phyloP scores from a whole-genome alignment of 176 grass and related monocot genomes.

The Zea luxurians region DNA sequence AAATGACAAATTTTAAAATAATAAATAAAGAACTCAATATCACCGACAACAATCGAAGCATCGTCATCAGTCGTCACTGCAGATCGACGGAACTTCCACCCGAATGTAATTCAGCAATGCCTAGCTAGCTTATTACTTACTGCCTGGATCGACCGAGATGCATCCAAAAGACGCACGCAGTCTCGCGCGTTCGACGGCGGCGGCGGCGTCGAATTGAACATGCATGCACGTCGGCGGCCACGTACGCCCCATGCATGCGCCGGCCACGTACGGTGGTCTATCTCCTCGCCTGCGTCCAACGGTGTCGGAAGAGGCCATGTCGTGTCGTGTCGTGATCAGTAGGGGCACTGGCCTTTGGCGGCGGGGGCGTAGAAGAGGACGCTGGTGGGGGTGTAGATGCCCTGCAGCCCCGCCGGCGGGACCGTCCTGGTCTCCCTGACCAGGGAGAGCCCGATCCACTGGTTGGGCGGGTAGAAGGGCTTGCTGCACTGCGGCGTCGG shows the following conservation, averaged over 20 bases:
- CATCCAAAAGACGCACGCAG: not conserved
- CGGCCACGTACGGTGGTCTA: not conserved
- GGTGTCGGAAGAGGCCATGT: not conserved
- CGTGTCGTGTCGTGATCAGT: not conserved
- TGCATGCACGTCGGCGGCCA: not conserved
- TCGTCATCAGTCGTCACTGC: not conserved
- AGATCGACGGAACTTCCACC: not conserved
- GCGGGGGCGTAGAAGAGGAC: conserved; percentile 52
- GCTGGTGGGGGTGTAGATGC: conserved; percentile 44
- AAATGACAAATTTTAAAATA: not conserved
- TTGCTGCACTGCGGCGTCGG: conserved; percentile 45
- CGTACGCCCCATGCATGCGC: too few relatives aligned
- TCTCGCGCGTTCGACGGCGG: not conserved
- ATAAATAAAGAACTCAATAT: not conserved
- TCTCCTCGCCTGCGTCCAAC: not conserved
- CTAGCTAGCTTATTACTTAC: not conserved
- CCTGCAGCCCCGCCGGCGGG: conserved; percentile 43
- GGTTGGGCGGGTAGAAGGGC: conserved; percentile 50
- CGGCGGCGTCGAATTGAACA: not conserved
- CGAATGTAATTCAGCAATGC: not conserved
- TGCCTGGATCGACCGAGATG: not conserved
- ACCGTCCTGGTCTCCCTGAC: conserved; percentile 31
- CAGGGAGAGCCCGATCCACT: conserved; percentile 49
- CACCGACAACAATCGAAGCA: not conserved
- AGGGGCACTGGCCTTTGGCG: conserved; percentile 39